phyloP scores from a whole-genome alignment of 257 asterid species.

The Leonotis leonurus region DNA sequence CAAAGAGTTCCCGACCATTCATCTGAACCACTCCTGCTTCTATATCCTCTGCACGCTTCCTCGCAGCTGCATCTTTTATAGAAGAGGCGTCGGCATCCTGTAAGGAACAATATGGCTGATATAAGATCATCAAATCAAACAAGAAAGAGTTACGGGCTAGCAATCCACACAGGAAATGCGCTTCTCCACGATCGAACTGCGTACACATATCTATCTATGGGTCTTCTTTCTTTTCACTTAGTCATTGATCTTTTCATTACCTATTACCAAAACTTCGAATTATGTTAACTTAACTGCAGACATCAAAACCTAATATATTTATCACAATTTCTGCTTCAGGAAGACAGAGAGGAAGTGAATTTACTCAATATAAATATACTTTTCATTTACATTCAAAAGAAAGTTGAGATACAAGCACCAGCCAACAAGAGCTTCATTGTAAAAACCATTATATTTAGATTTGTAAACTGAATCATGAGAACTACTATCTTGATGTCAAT shows the following conservation, averaged over 20 bases:
- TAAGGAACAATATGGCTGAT: not conserved
- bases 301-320: not conserved
- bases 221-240: not conserved
- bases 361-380: not conserved
- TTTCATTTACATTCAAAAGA: not conserved
- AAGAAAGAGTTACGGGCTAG: not conserved
- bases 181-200: not conserved
- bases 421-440: not conserved
- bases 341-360: not conserved
- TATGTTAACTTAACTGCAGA: not conserved
- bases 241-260: not conserved
- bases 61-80: conserved; percentile 52
- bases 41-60: conserved; percentile 78
- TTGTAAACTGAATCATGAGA: not conserved
- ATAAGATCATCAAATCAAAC: not conserved
- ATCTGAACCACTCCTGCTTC: conserved; percentile 63
- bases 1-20: conserved; percentile 88
- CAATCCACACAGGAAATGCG: not conserved
- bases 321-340: not conserved
- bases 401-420: no score
- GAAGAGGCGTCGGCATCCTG: conserved; percentile 70
- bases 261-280: not conserved
- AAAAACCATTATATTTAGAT: not conserved
- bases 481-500: not conserved
- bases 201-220: not conserved